Evolutionary conservation across 345 rosid species (phyloP).

Genomic region (Pistacia atlantica): DNA sequence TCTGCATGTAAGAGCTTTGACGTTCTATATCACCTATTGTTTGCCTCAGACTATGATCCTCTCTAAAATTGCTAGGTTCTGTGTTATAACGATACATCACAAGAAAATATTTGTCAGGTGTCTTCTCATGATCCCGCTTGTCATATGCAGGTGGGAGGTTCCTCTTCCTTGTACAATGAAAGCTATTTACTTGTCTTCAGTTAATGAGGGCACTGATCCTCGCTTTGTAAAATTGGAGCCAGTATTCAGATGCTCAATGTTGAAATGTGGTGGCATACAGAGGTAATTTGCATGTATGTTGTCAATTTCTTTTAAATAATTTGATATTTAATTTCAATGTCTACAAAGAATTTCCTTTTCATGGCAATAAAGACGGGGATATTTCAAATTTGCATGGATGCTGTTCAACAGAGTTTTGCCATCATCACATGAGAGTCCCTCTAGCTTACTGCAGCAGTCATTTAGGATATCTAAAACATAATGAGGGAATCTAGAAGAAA

Average conservation of each 20-base stretch:
- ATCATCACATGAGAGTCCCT: neutral
- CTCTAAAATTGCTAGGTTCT: neutral
- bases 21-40: neutral
- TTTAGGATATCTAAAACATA: conserved; percentile 12
- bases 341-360: neutral
- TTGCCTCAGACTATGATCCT: conserved; percentile 2
- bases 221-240: conserved; percentile 85
- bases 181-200: conserved; percentile 54
- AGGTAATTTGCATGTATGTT: conserved; percentile 49
- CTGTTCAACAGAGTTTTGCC: neutral
- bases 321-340: neutral
- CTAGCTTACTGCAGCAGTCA: neutral
- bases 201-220: conserved; percentile 73
- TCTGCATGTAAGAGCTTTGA: conserved; percentile 10
- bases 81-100: neutral
- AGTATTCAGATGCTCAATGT: conserved; percentile 72
- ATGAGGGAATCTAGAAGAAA: neutral
- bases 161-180: conserved; percentile 66
- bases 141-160: conserved; percentile 90
- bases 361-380: neutral
- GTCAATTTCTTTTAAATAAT: conserved; percentile 3
- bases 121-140: conserved; percentile 20
- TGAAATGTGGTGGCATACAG: conserved; percentile 63
- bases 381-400: neutral
- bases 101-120: conserved; percentile 11